These are phyloP conservation scores for Gamsiella multidivaricata DNA, from an alignment of 192 early-diverging fungal species.

Conservation along the genomic window DNA sequence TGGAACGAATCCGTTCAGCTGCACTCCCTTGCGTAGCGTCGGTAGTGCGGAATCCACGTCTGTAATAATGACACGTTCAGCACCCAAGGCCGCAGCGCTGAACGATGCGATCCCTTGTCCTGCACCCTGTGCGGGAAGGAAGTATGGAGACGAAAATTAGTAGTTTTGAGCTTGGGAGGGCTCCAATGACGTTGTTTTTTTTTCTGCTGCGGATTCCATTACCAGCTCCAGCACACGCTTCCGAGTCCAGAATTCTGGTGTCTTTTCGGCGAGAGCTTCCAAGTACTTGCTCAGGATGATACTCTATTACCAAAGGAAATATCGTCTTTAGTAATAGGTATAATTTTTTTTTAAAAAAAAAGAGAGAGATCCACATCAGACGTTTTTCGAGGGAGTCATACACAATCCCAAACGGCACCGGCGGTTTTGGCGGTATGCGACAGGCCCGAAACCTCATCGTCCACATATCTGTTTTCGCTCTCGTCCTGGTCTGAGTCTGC, in stretches of 20 bases:
- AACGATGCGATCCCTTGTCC: constrained; percentile 51
- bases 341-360: not conserved
- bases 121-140: constrained; percentile 29
- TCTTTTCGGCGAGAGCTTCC: constrained; percentile 23
- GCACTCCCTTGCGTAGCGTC: constrained; percentile 3
- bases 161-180: no score
- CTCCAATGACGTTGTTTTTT: no score
- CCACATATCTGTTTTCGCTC: not conserved
- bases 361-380: no score
- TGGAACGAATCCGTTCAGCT: constrained; percentile 23
- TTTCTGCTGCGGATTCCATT: no score
- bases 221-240: constrained; percentile 48
- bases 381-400: no score
- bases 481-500: not conserved
- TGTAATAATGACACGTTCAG: constrained; percentile 40
- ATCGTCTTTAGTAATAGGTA: not conserved
- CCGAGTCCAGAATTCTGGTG: constrained; percentile 11
- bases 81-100: constrained; percentile 46
- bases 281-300: constrained; percentile 50
- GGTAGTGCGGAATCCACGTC: constrained; percentile 45
- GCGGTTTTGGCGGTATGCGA: constrained; percentile 48
- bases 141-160: not conserved
- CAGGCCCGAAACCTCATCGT: not conserved
- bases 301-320: constrained; percentile 21
- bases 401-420: constrained; percentile 45